These are phyloP conservation scores for Phytophthora melonis DNA, from an alignment of 352 stramenopile species.

Conservation along the genomic window DNA sequence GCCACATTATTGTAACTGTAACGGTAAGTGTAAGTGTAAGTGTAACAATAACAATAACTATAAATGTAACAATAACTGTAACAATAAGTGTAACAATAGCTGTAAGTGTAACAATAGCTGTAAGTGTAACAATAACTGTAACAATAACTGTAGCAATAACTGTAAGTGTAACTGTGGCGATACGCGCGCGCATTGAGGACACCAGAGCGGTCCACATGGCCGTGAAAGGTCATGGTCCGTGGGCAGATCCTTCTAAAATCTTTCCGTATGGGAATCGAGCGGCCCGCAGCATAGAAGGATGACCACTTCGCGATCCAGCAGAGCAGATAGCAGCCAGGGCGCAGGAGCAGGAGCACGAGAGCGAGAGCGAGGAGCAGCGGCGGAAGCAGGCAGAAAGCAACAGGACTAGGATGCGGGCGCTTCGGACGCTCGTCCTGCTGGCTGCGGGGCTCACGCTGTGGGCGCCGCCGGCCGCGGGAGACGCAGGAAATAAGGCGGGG, in stretches of 20 bases:
- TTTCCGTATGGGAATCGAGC: not conserved
- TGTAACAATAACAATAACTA: too few species aligned
- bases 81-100: too few species aligned
- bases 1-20: too few species aligned
- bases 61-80: too few species aligned
- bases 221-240: not conserved
- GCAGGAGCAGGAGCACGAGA: not conserved
- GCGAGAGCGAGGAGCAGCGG: not conserved
- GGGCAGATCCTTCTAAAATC: slow-evolving; percentile 2
- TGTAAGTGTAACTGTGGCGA: too few species aligned
- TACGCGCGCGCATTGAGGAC: not conserved
- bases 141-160: too few species aligned
- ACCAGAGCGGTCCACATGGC: not conserved
- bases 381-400: not conserved
- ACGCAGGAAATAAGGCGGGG: slow-evolving; percentile 4
- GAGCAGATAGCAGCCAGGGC: not conserved
- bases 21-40: too few species aligned
- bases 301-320: not conserved
- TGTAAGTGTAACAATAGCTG: too few species aligned
- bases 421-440: slow-evolving; percentile 22
- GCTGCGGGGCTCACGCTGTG: slow-evolving; percentile 5
- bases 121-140: too few species aligned
- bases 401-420: slow-evolving; percentile 11
- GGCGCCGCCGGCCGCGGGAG: not conserved
- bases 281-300: not conserved